These are phyloP conservation scores for Fusarium neocosmosporiellum DNA, from an alignment of 2,329 filamentous ascomycete genomes.

Conservation along the genomic window DNA sequence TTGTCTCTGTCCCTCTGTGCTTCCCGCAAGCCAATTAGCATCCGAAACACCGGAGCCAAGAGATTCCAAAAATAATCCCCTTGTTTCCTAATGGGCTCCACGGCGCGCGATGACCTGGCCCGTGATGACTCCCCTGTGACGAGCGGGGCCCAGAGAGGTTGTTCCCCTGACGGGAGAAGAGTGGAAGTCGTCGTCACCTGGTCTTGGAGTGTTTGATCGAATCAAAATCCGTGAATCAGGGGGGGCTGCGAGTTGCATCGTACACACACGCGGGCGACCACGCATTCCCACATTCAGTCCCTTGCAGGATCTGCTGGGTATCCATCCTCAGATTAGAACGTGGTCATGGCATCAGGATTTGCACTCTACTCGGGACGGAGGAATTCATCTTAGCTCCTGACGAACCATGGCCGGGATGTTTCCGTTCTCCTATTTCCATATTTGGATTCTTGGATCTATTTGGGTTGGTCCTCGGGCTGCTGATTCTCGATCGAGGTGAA, in stretches of 20 bases:
- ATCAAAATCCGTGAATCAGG: not conserved
- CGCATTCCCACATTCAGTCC: conserved; percentile 1
- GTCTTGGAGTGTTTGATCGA: not conserved
- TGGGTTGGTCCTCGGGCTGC: not conserved
- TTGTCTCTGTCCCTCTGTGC: not conserved
- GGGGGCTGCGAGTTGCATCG: not conserved
- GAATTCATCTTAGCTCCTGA: conserved; percentile 3
- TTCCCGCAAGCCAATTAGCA: conserved; percentile 1
- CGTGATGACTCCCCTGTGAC: conserved; percentile 19
- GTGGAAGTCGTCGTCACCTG: conserved; percentile 2
- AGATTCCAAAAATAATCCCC: conserved; percentile 34
- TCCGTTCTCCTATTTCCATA: not conserved
- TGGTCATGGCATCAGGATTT: not conserved
- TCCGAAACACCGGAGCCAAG: conserved; percentile 12
- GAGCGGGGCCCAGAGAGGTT: conserved; percentile 6
- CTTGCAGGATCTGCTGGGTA: not conserved
- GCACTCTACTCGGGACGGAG: not conserved
- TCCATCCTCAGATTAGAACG: not conserved
- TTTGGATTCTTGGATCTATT: not conserved
- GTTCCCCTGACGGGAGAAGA: conserved; percentile 6
- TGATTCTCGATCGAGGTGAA: not conserved
- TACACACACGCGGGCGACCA: not conserved
- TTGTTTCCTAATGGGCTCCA: not conserved
- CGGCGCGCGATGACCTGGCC: conserved; percentile 1
- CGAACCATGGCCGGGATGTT: not conserved